Conservation (phyloP, 352 stramenopile genomes). For the Phytophthora brassicae region DNA sequence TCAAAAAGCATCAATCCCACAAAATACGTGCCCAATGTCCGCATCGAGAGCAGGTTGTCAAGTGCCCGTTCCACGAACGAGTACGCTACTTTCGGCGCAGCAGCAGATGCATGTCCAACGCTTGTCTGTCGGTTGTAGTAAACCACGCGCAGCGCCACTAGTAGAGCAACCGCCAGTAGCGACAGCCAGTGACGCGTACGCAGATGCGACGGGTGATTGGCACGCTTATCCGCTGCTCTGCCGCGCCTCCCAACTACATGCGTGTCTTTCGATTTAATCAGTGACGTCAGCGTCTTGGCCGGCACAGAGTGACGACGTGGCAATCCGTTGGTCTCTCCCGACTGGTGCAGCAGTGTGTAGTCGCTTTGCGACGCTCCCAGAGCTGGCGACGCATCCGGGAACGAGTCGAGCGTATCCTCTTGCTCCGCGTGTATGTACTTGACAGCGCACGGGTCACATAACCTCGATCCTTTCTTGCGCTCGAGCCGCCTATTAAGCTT, state of each 20-base stretch:
- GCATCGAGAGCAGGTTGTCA: conserved; percentile 55
- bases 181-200: conserved; percentile 58
- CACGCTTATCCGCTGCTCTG: not conserved
- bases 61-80: conserved; percentile 38
- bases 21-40: conserved; percentile 50
- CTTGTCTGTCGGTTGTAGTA: conserved; percentile 30
- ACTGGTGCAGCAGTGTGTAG: conserved; percentile 8
- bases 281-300: conserved; percentile 20
- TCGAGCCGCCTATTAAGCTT: conserved; percentile 70
- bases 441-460: conserved; percentile 72
- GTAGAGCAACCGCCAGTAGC: conserved; percentile 26
- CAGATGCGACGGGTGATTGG: conserved; percentile 42
- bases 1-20: conserved; percentile 60
- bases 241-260: no score
- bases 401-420: conserved; percentile 29
- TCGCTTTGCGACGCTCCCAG: conserved; percentile 26
- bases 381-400: conserved; percentile 30
- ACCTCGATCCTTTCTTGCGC: conserved; percentile 66
- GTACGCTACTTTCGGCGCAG: conserved; percentile 17
- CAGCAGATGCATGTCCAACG: conserved; percentile 19
- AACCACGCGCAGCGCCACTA: conserved; percentile 44
- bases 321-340: conserved; percentile 5
- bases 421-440: conserved; percentile 56
- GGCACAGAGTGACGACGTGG: conserved; percentile 30
- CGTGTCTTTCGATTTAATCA: no score